These are phyloP conservation scores for Diaporthe sp. DNA, from an alignment of 2,329 filamentous ascomycete species.

Conservation along the genomic window DNA sequence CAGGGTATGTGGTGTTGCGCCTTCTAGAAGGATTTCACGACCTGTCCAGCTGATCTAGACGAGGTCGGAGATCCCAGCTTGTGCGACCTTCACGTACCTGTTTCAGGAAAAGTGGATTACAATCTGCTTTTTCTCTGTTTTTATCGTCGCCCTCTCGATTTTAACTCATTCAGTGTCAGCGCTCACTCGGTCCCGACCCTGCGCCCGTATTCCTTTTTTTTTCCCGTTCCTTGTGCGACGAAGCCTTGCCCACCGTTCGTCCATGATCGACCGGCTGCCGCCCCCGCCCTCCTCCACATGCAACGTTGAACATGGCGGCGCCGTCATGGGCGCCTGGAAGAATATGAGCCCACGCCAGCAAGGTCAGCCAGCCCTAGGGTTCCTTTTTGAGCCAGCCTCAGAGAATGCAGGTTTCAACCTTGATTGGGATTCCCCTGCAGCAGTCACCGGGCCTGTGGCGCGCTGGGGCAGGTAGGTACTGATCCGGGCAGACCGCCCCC, in stretches of 20 bases:
- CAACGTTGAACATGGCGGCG: constrained; percentile 28
- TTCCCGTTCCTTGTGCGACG: neutral
- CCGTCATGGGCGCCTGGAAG: neutral
- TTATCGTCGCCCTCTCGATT: neutral
- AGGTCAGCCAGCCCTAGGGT: neutral
- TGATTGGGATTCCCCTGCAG: constrained; percentile 20
- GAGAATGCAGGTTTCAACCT: constrained; percentile 11
- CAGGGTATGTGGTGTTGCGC: neutral
- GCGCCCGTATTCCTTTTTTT: neutral
- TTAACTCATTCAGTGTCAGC: neutral
- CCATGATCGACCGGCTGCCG: constrained; percentile 15
- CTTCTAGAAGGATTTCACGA: constrained; percentile 30
- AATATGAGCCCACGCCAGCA: neutral
- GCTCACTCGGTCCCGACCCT: neutral
- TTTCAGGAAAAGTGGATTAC: constrained; percentile 1
- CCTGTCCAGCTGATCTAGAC: neutral
- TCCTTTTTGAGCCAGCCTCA: neutral
- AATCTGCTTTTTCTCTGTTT: neutral
- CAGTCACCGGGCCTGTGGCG: neutral
- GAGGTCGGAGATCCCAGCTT: constrained; percentile 10
- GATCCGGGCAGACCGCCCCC: neutral
- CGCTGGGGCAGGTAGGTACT: neutral
- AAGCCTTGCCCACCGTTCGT: neutral
- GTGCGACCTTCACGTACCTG: neutral
- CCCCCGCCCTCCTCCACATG: neutral